These are phyloP conservation scores for Stagonosporopsis rhizophila DNA, from an alignment of 2,329 filamentous ascomycete genomes.

Conservation along the genomic window DNA sequence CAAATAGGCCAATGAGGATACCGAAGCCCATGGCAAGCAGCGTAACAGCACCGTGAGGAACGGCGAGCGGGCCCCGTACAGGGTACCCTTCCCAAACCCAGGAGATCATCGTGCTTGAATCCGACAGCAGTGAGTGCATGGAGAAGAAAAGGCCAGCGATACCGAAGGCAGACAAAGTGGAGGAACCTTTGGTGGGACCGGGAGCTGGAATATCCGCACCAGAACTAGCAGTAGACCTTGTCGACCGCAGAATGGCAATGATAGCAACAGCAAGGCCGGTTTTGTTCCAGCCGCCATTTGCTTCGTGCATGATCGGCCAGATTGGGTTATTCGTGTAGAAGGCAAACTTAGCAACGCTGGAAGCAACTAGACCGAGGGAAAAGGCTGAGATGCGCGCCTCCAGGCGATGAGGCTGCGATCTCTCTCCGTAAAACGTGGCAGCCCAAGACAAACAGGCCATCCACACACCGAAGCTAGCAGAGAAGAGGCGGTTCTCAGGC, in stretches of 20 bases:
- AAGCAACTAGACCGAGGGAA: conserved; percentile 81
- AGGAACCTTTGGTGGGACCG: conserved; percentile 70
- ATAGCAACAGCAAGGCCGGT: conserved; percentile 78
- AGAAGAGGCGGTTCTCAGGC: conserved; percentile 78
- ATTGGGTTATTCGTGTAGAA: conserved; percentile 95
- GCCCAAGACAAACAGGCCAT: conserved; percentile 86
- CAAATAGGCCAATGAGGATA: conserved; percentile 75
- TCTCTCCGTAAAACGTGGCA: conserved; percentile 80
- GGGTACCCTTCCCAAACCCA: conserved; percentile 99
- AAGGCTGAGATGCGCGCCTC: conserved; percentile 85
- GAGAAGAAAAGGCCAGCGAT: conserved; percentile 86
- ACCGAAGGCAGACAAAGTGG: conserved; percentile 75
- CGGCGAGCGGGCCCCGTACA: conserved; percentile 83
- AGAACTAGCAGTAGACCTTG: conserved; percentile 64
- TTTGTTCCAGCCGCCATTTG: conserved; percentile 92
- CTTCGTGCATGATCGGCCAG: conserved; percentile 91
- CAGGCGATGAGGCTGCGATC: conserved; percentile 74
- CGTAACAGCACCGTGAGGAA: conserved; percentile 88
- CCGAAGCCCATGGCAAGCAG: conserved; percentile 87
- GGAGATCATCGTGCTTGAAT: conserved; percentile 97
- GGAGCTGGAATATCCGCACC: conserved; percentile 56
- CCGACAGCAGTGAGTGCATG: conserved; percentile 90
- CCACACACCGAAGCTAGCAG: conserved; percentile 79
- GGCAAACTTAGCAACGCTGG: conserved; percentile 88
- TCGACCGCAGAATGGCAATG: conserved; percentile 77